Conservation (phyloP, 306 rosid species). For the Cicer cuneatum region DNA sequence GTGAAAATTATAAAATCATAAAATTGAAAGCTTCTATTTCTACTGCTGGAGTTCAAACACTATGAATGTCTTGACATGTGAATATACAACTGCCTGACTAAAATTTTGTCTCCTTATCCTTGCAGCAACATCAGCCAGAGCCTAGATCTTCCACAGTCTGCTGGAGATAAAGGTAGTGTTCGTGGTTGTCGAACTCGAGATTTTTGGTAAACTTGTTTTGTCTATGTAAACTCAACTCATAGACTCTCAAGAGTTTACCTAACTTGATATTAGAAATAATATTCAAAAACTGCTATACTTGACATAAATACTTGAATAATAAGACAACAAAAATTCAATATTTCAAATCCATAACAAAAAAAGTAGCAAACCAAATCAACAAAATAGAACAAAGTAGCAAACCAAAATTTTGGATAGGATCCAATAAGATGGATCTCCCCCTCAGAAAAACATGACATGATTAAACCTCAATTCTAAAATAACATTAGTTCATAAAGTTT, state of each 20-base stretch:
- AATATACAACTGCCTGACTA: slow-evolving; percentile 24
- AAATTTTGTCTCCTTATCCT: slow-evolving; percentile 43
- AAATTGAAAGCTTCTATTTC: slow-evolving; percentile 35
- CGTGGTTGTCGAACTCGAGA: slow-evolving; percentile 8
- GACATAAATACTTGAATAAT: background rate
- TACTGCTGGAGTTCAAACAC: slow-evolving; percentile 28
- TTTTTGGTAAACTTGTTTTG: background rate
- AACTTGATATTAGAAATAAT: background rate
- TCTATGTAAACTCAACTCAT: background rate
- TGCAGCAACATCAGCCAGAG: slow-evolving; percentile 63
- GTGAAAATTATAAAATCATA: slow-evolving; percentile 20
- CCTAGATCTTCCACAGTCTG: slow-evolving; percentile 51
- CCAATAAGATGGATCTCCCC: too few species aligned
- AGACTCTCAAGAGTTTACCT: background rate
- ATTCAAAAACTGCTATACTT: background rate
- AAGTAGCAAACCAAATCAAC: slow-evolving; percentile 2
- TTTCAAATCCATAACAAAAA: background rate
- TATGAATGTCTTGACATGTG: background rate
- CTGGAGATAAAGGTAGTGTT: slow-evolving; percentile 50
- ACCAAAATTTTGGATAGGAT: too few species aligned
- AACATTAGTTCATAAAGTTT: too few species aligned
- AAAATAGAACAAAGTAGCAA: background rate
- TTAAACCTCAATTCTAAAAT: too few species aligned
- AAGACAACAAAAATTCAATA: slow-evolving; percentile 1
- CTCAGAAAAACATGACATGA: too few species aligned